A percentile compares a stretch with the other conserved stretches of the same genome.
These are phyloP conservation scores for Diplodia scrobiculata DNA, from an alignment of 2,329 filamentous ascomycete species.

Conservation along the genomic window DNA sequence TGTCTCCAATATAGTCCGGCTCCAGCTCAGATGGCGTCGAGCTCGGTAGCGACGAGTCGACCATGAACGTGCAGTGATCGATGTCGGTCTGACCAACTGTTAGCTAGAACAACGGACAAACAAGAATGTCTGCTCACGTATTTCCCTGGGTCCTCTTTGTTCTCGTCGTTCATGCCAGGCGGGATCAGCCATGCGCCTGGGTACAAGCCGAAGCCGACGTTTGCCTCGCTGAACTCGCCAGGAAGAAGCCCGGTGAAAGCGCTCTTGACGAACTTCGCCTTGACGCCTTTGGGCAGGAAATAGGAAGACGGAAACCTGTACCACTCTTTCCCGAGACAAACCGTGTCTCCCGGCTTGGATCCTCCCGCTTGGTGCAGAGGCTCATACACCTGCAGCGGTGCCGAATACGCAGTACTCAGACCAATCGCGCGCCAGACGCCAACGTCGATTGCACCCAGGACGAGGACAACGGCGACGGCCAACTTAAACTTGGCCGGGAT, in stretches of 20 bases:
- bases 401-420: slow-evolving; percentile 77
- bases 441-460: slow-evolving; percentile 66
- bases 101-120: slow-evolving; percentile 26
- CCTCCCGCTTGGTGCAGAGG: slow-evolving; percentile 63
- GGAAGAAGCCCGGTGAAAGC: slow-evolving; percentile 88
- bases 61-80: slow-evolving; percentile 74
- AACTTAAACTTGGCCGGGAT: slow-evolving; percentile 78
- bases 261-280: slow-evolving; percentile 85
- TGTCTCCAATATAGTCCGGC: slow-evolving; percentile 76
- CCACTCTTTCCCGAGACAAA: slow-evolving; percentile 97
- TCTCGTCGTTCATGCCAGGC: slow-evolving; percentile 86
- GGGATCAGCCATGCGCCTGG: slow-evolving; percentile 83
- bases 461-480: slow-evolving; percentile 57
- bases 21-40: slow-evolving; percentile 66
- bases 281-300: slow-evolving; percentile 80
- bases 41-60: slow-evolving; percentile 79
- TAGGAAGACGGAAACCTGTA: slow-evolving; percentile 95
- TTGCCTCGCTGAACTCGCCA: slow-evolving; percentile 81
- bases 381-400: slow-evolving; percentile 71
- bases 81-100: slow-evolving; percentile 61
- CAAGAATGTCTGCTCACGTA: slow-evolving; percentile 61
- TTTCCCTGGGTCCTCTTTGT: slow-evolving; percentile 82
- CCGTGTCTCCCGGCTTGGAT: slow-evolving; percentile 63
- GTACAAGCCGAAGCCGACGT: slow-evolving; percentile 69
- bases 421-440: slow-evolving; percentile 74